phyloP scores from a whole-genome alignment of 805 yeast species.

The Metschnikowia arizonensis region DNA sequence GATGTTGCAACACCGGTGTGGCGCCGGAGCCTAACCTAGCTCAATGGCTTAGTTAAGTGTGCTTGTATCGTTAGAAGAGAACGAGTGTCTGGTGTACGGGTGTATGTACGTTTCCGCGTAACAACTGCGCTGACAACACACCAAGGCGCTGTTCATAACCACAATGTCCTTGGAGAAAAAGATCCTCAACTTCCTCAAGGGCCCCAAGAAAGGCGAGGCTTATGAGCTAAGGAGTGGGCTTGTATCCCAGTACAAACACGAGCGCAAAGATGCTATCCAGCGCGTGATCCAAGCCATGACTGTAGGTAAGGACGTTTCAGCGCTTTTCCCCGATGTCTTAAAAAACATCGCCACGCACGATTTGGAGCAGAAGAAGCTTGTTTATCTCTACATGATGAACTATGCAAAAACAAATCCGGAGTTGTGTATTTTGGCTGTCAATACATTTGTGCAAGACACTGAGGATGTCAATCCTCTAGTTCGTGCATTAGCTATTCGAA shows the following conservation, averaged over 20 bases:
- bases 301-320: constrained; percentile 91
- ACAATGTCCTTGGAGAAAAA: constrained; percentile 41
- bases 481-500: constrained; percentile 92
- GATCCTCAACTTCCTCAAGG: constrained; percentile 40
- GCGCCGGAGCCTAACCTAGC: neutral
- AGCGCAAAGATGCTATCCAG: constrained; percentile 94
- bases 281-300: constrained; percentile 98
- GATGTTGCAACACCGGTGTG: too few relatives aligned
- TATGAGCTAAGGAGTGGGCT: constrained; percentile 85
- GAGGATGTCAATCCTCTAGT: constrained; percentile 96
- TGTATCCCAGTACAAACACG: constrained; percentile 91
- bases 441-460: constrained; percentile 91
- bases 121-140: constrained; percentile 1
- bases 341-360: constrained; percentile 97
- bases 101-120: constrained; percentile 1
- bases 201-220: constrained; percentile 66
- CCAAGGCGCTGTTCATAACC: neutral
- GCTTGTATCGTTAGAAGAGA: too few relatives aligned
- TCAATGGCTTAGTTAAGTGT: too few relatives aligned
- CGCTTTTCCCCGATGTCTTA: constrained; percentile 90
- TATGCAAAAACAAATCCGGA: constrained; percentile 97
- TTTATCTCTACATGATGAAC: constrained; percentile 91
- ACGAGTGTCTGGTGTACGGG: neutral
- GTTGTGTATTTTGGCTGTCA: constrained; percentile 90
- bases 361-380: constrained; percentile 92